Evolutionary conservation across 2,329 filamentous ascomycete species (phyloP).

Genomic region (Trichoderma brevicompactum): DNA sequence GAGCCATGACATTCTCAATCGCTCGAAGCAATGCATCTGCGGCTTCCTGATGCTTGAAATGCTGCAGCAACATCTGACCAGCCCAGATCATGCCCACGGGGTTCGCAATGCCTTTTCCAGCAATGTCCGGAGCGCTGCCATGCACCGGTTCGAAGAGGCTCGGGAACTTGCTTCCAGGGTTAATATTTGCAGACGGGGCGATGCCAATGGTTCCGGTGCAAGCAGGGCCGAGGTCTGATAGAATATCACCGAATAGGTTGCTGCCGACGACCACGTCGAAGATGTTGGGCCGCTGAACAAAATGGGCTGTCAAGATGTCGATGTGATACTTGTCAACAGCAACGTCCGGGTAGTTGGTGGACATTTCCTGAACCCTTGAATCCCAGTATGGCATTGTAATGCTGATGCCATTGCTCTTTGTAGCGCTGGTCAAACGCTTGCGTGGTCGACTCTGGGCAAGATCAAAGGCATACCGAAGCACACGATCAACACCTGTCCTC

Average conservation of each 20-base stretch:
- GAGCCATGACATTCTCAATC: constrained; percentile 66
- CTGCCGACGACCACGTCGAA: constrained; percentile 68
- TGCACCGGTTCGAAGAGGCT: constrained; percentile 71
- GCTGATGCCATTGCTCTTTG: constrained; percentile 68
- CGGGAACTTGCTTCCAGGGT: constrained; percentile 47
- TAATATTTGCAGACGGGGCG: constrained; percentile 69
- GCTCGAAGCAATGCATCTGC: constrained; percentile 61
- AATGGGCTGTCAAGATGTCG: constrained; percentile 67
- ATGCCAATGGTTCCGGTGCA: constrained; percentile 74
- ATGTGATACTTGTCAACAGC: constrained; percentile 68
- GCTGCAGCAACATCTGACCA: constrained; percentile 56
- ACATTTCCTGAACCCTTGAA: constrained; percentile 56
- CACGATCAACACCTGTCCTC: constrained; percentile 61
- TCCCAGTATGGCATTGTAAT: constrained; percentile 74
- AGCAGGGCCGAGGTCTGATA: constrained; percentile 72
- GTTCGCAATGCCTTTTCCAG: constrained; percentile 74
- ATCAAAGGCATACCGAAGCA: constrained; percentile 68
- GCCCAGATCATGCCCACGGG: constrained; percentile 62
- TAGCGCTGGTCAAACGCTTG: constrained; percentile 67
- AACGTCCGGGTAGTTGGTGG: constrained; percentile 62
- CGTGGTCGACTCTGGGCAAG: constrained; percentile 60
- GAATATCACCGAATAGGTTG: constrained; percentile 68
- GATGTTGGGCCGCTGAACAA: constrained; percentile 62
- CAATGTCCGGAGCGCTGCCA: constrained; percentile 73
- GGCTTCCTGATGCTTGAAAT: constrained; percentile 36